phyloP scores from a whole-genome alignment of 1,284 basidiomycete genomes.

The Flammula alnicola region DNA sequence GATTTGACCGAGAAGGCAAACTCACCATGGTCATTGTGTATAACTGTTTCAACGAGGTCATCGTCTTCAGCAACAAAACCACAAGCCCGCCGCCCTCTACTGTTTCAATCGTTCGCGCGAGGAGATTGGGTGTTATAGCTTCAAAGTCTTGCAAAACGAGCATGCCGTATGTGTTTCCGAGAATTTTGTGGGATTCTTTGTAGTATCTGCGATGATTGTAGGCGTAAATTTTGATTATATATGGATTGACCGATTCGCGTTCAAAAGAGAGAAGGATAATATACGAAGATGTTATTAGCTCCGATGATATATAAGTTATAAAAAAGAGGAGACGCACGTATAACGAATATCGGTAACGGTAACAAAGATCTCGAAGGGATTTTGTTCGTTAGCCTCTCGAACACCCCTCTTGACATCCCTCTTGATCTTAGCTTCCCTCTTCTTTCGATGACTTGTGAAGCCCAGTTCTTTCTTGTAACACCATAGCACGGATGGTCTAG shows the following conservation, averaged over 20 bases:
- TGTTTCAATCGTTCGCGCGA: constrained; percentile 97
- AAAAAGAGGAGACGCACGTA: constrained; percentile 59
- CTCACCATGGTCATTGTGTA: constrained; percentile 96
- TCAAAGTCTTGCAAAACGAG: constrained; percentile 98
- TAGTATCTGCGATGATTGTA: constrained; percentile 48
- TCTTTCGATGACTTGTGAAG: constrained; percentile 96
- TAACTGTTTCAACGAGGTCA: constrained; percentile 92
- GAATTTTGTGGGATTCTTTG: constrained; percentile 94
- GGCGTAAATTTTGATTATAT: too few relatives aligned
- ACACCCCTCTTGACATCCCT: constrained; percentile 93
- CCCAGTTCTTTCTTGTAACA: constrained; percentile 98
- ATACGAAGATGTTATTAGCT: too few relatives aligned
- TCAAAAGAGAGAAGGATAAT: background rate
- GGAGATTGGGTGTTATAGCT: constrained; percentile 95
- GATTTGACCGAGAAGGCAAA: constrained; percentile 9
- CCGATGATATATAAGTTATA: constrained; percentile 3
- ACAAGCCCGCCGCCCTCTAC: constrained; percentile 97
- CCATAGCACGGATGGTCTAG: constrained; percentile 92
- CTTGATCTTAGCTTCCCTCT: constrained; percentile 94
- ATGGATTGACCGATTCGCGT: too few relatives aligned
- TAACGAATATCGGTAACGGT: constrained; percentile 99
- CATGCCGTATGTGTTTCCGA: constrained; percentile 99
- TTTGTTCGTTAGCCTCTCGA: constrained; percentile 92
- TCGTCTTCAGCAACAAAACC: constrained; percentile 91
- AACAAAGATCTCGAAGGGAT: constrained; percentile 98